Evolutionary conservation across 2,329 filamentous ascomycete genomes (phyloP).

Genomic region (Ophioceras dolichostomum): DNA sequence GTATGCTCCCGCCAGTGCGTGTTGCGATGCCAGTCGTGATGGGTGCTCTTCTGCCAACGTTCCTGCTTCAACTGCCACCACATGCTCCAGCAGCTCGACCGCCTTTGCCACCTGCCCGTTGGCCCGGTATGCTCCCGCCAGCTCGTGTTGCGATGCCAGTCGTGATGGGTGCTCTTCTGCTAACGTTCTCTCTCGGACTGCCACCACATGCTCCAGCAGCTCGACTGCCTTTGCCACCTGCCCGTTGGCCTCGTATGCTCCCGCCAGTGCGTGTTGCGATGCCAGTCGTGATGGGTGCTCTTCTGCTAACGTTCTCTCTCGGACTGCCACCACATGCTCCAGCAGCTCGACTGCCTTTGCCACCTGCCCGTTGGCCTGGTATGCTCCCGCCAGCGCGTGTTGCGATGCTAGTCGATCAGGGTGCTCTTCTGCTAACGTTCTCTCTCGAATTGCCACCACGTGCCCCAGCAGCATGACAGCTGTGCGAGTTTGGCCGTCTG

Average conservation of each 20-base stretch:
- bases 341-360: neutral
- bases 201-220: neutral
- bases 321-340: neutral
- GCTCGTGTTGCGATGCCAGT: no score
- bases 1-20: no score
- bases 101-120: neutral
- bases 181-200: neutral
- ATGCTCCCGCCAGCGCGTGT: neutral
- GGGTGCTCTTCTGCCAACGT: neutral
- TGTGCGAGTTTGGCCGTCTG: neutral
- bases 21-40: no score
- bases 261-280: slow-evolving; percentile 8
- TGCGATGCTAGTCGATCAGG: neutral
- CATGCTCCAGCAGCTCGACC: neutral
- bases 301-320: neutral
- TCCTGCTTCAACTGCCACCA: neutral
- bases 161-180: neutral
- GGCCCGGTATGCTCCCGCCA: no score
- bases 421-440: neutral
- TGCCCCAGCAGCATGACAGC: neutral
- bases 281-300: slow-evolving; percentile 1
- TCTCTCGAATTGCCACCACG: neutral
- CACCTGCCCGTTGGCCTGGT: neutral
- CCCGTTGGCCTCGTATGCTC: slow-evolving; percentile 5
- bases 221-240: neutral